These are phyloP conservation scores for Anastatica hierochuntica DNA, from an alignment of 345 rosid genomes.

Conservation along the genomic window DNA sequence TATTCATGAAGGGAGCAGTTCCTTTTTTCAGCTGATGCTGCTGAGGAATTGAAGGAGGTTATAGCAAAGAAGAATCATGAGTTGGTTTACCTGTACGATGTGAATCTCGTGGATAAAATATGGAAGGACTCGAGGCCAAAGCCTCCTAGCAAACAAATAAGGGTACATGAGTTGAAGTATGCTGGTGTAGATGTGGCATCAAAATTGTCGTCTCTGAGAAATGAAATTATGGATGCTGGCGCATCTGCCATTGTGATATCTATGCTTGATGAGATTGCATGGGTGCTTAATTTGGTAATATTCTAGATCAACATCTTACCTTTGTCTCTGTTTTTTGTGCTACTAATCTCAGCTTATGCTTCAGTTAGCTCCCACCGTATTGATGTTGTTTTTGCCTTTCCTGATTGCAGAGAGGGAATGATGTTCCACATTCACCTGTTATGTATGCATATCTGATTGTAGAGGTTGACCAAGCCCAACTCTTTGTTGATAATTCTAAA, in stretches of 20 bases:
- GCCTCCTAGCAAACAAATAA: constrained; percentile 63
- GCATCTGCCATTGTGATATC: constrained; percentile 79
- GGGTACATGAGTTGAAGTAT: constrained; percentile 78
- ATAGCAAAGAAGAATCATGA: constrained; percentile 70
- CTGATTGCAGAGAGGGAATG: constrained; percentile 78
- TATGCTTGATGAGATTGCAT: constrained; percentile 95
- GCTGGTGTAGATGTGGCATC: constrained; percentile 76
- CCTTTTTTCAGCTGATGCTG: constrained; percentile 89
- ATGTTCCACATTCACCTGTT: constrained; percentile 96
- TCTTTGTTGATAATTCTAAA: constrained; percentile 64
- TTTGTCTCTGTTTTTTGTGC: background rate
- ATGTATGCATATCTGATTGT: constrained; percentile 80
- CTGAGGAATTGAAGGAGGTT: constrained; percentile 80
- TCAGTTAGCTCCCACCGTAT: constrained; percentile 1
- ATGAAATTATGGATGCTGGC: constrained; percentile 55
- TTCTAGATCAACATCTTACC: constrained; percentile 1
- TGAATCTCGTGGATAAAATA: constrained; percentile 74
- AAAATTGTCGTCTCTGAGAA: constrained; percentile 59
- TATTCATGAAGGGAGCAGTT: constrained; percentile 89
- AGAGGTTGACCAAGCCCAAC: constrained; percentile 52
- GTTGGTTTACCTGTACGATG: constrained; percentile 64
- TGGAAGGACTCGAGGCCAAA: constrained; percentile 86
- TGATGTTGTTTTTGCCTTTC: constrained; percentile 11
- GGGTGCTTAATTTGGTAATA: constrained; percentile 87
- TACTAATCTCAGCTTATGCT: background rate